phyloP scores from a whole-genome alignment of 2,329 filamentous ascomycete genomes.

The Colletotrichum tropicicola region DNA sequence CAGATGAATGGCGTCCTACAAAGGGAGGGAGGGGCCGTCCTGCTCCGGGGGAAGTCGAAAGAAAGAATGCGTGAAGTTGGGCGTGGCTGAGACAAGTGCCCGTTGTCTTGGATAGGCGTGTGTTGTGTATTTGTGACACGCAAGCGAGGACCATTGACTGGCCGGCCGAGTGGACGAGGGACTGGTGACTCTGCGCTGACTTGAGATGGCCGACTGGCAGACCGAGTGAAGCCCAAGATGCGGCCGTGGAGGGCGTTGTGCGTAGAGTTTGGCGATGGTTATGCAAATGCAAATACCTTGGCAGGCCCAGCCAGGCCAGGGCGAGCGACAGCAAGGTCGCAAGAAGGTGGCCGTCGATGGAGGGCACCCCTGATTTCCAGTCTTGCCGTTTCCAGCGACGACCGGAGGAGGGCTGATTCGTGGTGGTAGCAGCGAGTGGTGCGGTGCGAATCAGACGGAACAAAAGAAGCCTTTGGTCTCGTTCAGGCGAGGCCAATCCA shows the following conservation, averaged over 20 bases:
- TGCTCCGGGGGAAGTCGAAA: constrained; percentile 3
- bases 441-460: background rate
- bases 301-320: background rate
- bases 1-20: constrained; percentile 25
- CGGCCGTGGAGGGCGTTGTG: background rate
- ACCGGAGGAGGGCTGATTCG: background rate
- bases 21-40: constrained; percentile 18
- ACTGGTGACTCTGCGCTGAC: background rate
- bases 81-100: constrained; percentile 22
- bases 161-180: background rate
- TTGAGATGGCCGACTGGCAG: background rate
- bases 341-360: background rate
- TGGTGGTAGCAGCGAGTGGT: background rate
- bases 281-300: constrained; percentile 12
- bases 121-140: background rate
- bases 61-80: constrained; percentile 16
- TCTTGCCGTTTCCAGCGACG: constrained; percentile 3
- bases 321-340: background rate
- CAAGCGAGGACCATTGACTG: background rate
- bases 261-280: constrained; percentile 1
- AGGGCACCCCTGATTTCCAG: constrained; percentile 18
- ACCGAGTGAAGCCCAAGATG: background rate
- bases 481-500: background rate
- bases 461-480: background rate
- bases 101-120: constrained; percentile 15